These are phyloP conservation scores for Litchi chinensis DNA, from an alignment of 345 rosid species.

Conservation along the genomic window DNA sequence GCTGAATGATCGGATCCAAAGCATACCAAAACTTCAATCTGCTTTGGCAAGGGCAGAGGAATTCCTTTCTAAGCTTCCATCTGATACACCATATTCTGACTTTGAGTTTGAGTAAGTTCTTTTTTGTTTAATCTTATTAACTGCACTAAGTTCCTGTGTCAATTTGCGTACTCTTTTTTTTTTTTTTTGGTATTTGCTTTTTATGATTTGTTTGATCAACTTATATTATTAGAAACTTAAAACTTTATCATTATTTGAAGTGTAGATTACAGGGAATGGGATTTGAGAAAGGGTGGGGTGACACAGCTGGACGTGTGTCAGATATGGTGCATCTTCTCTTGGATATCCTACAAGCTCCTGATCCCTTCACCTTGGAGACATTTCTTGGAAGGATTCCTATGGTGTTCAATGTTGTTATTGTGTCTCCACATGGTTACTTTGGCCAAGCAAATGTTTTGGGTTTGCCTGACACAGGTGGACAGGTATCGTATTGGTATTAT, in stretches of 20 bases:
- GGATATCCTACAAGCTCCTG: slow-evolving; percentile 69
- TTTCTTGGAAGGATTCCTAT: slow-evolving; percentile 68
- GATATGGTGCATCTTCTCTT: slow-evolving; percentile 62
- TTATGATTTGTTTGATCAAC: not conserved
- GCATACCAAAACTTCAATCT: slow-evolving; percentile 42
- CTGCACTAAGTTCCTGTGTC: not conserved
- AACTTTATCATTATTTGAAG: not conserved
- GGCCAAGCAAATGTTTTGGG: slow-evolving; percentile 71
- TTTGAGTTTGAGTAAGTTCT: slow-evolving; percentile 56
- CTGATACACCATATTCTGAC: slow-evolving; percentile 43
- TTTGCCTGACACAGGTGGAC: slow-evolving; percentile 69
- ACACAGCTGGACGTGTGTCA: slow-evolving; percentile 44
- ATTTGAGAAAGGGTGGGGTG: slow-evolving; percentile 68
- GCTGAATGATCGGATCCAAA: slow-evolving; percentile 60
- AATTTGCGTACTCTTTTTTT: not conserved
- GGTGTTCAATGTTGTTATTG: slow-evolving; percentile 64
- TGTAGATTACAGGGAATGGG: slow-evolving; percentile 59
- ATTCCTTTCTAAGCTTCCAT: slow-evolving; percentile 50
- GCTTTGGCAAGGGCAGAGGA: slow-evolving; percentile 62
- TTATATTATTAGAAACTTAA: not conserved
- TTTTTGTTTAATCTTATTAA: not conserved
- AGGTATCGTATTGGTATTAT: slow-evolving; percentile 30
- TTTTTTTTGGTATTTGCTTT: not conserved
- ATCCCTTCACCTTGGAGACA: slow-evolving; percentile 60
- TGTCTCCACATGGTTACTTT: slow-evolving; percentile 67